Conservation (phyloP, 345 rosid genomes). For the Eucalyptus leucophloia region DNA sequence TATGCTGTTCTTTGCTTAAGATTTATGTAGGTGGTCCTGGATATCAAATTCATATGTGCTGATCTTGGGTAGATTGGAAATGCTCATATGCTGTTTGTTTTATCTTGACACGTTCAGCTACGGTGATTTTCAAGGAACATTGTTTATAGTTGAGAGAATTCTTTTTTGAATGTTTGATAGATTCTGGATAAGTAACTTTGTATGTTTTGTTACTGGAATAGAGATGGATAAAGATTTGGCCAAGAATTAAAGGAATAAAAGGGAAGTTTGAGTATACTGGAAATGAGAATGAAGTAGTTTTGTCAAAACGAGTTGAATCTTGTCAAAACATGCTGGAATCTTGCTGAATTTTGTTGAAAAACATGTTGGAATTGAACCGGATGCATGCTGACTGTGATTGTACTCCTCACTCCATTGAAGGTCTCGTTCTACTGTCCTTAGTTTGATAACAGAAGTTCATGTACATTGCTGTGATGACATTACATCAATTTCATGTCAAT, state of each 20-base stretch:
- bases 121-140: fast-evolving
- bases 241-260: background rate
- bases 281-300: background rate
- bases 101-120: background rate
- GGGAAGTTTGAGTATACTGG: background rate
- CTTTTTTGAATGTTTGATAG: background rate
- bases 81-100: background rate
- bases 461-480: background rate
- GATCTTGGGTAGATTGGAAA: background rate
- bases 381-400: background rate
- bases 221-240: background rate
- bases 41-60: background rate
- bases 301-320: background rate
- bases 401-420: background rate
- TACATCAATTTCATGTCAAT: no score
- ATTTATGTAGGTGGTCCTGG: background rate
- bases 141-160: background rate
- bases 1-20: background rate
- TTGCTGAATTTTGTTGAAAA: background rate
- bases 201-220: background rate
- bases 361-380: background rate
- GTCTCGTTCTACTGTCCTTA: background rate
- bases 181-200: background rate
- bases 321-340: no score
- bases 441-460: background rate